Evolutionary conservation across 345 rosid species (phyloP).

Genomic region (Salix koriyanagi): DNA sequence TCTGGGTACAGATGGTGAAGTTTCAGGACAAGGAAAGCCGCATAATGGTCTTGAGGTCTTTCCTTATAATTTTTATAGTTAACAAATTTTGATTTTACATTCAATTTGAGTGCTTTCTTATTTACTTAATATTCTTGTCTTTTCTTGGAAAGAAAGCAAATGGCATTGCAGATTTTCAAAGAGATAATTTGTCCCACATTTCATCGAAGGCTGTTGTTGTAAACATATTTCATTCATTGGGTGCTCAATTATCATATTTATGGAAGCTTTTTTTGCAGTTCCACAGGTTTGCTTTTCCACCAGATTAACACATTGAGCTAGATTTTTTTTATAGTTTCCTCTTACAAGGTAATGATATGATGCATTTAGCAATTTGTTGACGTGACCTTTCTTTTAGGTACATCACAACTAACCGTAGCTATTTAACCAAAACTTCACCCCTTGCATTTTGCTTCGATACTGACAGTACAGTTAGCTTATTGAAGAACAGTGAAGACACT

Average conservation of each 20-base stretch:
- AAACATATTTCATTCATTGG: conserved; percentile 50
- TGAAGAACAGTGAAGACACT: neutral
- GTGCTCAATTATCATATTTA: conserved; percentile 61
- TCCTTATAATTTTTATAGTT: conserved; percentile 34
- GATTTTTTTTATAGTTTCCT: neutral
- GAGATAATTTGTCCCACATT: conserved; percentile 38
- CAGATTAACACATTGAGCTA: neutral
- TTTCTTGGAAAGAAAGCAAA: conserved; percentile 45
- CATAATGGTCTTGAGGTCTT: conserved; percentile 76
- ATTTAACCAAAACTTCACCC: neutral
- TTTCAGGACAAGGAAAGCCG: conserved; percentile 57
- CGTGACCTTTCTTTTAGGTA: neutral
- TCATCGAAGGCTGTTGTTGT: conserved; percentile 48
- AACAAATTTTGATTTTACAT: conserved; percentile 8
- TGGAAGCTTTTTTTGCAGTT: conserved; percentile 77
- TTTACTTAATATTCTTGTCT: conserved; percentile 16
- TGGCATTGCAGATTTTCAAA: conserved; percentile 34
- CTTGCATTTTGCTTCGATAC: neutral
- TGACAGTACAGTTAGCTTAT: neutral
- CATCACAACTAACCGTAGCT: neutral
- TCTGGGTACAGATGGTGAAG: conserved; percentile 32
- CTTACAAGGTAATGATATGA: neutral
- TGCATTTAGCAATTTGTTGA: neutral
- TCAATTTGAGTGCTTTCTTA: conserved; percentile 8
- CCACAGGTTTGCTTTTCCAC: conserved; percentile 61